Percentiles rank a stretch among this genome's conserved stretches.
Conservation (phyloP, 768 basidiomycete genomes). For the Calocera viscosa region DNA sequence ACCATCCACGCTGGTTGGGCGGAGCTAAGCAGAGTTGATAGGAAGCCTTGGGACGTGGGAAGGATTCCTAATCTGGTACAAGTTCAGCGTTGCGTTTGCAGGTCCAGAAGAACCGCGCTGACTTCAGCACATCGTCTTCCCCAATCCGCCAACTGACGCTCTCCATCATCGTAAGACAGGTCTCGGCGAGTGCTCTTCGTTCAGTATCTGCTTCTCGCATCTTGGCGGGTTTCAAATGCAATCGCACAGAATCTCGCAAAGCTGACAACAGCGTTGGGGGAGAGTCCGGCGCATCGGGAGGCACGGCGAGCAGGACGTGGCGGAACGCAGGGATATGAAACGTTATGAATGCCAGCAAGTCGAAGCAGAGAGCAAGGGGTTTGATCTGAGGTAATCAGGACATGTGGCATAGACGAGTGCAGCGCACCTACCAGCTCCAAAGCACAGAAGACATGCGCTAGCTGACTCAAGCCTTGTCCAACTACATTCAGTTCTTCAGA, state of each 20-base stretch:
- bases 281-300: background rate
- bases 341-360: background rate
- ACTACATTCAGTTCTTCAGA: background rate
- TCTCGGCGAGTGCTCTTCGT: background rate
- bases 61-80: background rate
- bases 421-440: background rate
- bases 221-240: background rate
- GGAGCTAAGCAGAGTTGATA: slow-evolving; percentile 39
- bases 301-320: background rate
- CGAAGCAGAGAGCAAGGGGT: background rate
- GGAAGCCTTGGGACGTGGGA: slow-evolving; percentile 16
- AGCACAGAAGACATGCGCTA: background rate
- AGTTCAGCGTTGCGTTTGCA: background rate
- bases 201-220: background rate
- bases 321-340: background rate
- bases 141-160: background rate
- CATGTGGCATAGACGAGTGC: background rate
- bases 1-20: slow-evolving; percentile 44
- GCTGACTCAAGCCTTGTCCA: background rate
- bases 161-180: background rate
- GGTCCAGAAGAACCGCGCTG: background rate
- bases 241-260: background rate
- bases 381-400: background rate
- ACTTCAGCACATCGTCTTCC: slow-evolving; percentile 2
- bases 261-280: background rate